Conservation (phyloP, 2,329 filamentous ascomycete genomes). For the Ophiostoma montium region DNA sequence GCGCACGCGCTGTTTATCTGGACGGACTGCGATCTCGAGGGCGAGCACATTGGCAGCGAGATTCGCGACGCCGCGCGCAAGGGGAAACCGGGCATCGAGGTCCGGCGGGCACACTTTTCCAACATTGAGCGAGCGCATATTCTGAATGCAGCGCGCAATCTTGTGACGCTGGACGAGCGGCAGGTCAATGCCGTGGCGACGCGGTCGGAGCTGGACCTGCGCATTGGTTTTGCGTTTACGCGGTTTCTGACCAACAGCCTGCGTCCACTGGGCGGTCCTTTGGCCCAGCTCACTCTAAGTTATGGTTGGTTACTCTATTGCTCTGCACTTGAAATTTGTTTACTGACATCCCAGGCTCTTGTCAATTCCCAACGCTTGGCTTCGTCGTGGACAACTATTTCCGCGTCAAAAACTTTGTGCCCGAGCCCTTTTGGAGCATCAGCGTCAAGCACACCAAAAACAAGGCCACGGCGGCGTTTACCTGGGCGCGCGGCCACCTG, state of each 20-base stretch:
- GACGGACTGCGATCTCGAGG: slow-evolving; percentile 97
- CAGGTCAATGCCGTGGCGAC: slow-evolving; percentile 81
- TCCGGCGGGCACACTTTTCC: slow-evolving; percentile 83
- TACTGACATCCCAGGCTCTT: slow-evolving; percentile 49
- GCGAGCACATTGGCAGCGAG: slow-evolving; percentile 88
- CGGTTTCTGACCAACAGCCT: slow-evolving; percentile 71
- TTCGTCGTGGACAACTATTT: slow-evolving; percentile 97
- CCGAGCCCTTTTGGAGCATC: slow-evolving; percentile 87
- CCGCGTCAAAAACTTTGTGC: slow-evolving; percentile 82
- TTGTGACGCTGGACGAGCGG: slow-evolving; percentile 65
- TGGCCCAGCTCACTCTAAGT: slow-evolving; percentile 56
- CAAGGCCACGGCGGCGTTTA: slow-evolving; percentile 54
- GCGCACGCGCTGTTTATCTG: slow-evolving; percentile 79
- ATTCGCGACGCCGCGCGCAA: slow-evolving; percentile 68
- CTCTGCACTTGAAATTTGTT: neutral
- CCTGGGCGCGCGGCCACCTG: slow-evolving; percentile 66
- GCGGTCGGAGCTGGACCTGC: slow-evolving; percentile 81
- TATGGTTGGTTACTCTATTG: slow-evolving; percentile 46
- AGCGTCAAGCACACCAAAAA: slow-evolving; percentile 63
- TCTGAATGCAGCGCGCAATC: slow-evolving; percentile 62
- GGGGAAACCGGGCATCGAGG: slow-evolving; percentile 58
- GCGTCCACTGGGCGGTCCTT: slow-evolving; percentile 52
- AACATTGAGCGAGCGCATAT: slow-evolving; percentile 95
- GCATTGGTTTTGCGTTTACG: slow-evolving; percentile 87
- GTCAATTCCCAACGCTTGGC: slow-evolving; percentile 90